Evolutionary conservation across 768 basidiomycete species (phyloP).

Genomic region (Dictyophora rubrovolvata): DNA sequence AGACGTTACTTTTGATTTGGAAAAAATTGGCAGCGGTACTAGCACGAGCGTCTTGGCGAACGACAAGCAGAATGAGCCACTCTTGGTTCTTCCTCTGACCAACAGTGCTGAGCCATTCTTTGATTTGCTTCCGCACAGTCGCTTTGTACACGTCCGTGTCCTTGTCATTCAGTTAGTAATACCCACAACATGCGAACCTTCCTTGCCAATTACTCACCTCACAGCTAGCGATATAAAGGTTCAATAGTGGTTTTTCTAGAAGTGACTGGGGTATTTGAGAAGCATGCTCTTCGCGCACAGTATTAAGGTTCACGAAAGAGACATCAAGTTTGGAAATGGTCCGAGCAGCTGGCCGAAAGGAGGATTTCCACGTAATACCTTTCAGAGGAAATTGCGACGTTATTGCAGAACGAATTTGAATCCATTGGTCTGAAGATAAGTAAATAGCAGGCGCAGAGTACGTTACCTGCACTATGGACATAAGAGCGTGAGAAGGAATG

Average conservation of each 20-base stretch:
- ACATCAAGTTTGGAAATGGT: constrained; percentile 88
- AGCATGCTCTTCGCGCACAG: constrained; percentile 58
- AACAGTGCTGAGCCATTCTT: constrained; percentile 77
- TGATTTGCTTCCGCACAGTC: constrained; percentile 73
- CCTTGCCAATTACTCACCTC: constrained; percentile 48
- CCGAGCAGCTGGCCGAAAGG: constrained; percentile 56
- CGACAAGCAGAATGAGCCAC: constrained; percentile 85
- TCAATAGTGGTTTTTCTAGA: constrained; percentile 78
- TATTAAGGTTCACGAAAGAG: constrained; percentile 56
- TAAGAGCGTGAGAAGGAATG: background rate
- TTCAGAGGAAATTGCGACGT: constrained; percentile 71
- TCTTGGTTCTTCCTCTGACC: constrained; percentile 73
- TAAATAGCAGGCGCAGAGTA: constrained; percentile 56
- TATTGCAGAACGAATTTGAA: constrained; percentile 53
- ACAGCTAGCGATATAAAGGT: constrained; percentile 78
- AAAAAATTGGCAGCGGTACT: constrained; percentile 49
- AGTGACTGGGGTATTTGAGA: constrained; percentile 70
- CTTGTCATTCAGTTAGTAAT: constrained; percentile 21
- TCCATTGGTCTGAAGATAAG: constrained; percentile 64
- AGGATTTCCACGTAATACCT: constrained; percentile 87
- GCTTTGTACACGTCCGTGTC: constrained; percentile 70
- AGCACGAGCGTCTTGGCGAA: constrained; percentile 57
- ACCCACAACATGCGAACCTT: constrained; percentile 8
- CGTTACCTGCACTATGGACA: constrained; percentile 43
- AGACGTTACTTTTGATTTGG: constrained; percentile 72